Percentiles rank a stretch among this genome's conserved stretches.
Conservation (phyloP, 2,329 filamentous ascomycete genomes). For the Dactylellina drechsleri region DNA sequence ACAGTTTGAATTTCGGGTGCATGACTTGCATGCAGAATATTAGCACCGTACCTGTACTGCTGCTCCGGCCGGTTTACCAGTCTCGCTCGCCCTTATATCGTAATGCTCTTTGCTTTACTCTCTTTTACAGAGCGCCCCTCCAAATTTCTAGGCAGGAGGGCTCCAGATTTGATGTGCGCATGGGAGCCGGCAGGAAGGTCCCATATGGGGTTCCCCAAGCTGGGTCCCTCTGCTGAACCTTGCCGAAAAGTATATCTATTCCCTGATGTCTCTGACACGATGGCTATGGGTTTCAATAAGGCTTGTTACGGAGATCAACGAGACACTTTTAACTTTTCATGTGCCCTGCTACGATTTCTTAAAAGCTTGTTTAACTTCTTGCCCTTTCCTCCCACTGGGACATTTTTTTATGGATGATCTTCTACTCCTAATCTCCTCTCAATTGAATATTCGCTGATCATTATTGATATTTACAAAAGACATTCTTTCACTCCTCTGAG, state of each 20-base stretch:
- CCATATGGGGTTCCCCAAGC: constrained; percentile 23
- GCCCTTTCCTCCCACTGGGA: constrained; percentile 39
- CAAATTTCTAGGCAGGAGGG: neutral
- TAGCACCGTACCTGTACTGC: constrained; percentile 2
- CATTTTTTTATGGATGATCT: constrained; percentile 25
- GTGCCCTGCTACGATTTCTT: constrained; percentile 38
- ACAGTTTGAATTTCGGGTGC: constrained; percentile 26
- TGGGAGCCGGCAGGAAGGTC: constrained; percentile 21
- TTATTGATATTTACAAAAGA: constrained; percentile 10
- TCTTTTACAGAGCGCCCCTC: too few relatives aligned
- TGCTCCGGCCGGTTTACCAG: constrained; percentile 39
- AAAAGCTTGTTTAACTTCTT: constrained; percentile 30
- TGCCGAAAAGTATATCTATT: constrained; percentile 54
- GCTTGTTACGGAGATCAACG: constrained; percentile 49
- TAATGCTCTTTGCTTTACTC: constrained; percentile 11
- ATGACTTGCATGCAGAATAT: constrained; percentile 47
- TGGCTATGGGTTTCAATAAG: constrained; percentile 29
- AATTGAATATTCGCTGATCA: neutral
- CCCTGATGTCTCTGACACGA: constrained; percentile 49
- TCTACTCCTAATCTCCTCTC: neutral
- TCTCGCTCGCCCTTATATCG: constrained; percentile 19
- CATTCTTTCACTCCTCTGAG: constrained; percentile 22
- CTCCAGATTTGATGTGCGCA: constrained; percentile 15
- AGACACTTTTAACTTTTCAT: constrained; percentile 38
- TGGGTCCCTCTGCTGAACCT: constrained; percentile 18